A percentile compares a stretch with the other conserved stretches of the same genome.
Evolutionary conservation across 306 rosid species (phyloP).

Genomic region (Citrullus colocynthis): DNA sequence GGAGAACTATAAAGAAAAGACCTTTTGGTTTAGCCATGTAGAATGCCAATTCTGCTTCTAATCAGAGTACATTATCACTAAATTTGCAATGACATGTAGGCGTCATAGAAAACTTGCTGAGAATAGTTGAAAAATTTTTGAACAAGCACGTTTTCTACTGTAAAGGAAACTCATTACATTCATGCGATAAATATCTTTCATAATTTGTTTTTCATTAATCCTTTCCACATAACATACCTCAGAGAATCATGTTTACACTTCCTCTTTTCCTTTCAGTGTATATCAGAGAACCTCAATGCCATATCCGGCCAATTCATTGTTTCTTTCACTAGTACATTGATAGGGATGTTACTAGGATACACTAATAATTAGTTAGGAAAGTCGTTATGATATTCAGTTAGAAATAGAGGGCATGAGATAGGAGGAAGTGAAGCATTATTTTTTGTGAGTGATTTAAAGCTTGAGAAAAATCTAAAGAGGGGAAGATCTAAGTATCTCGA

Average conservation of each 20-base stretch:
- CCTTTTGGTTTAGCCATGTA: neutral
- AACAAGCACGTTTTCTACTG: neutral
- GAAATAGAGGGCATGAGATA: too few relatives aligned
- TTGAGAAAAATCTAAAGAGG: too few relatives aligned
- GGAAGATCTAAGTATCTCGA: too few relatives aligned
- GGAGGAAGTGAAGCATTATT: too few relatives aligned
- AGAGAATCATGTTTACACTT: neutral
- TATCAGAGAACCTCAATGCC: neutral
- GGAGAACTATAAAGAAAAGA: constrained; percentile 23
- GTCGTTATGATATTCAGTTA: too few relatives aligned
- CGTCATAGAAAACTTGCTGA: neutral
- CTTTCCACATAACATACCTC: neutral
- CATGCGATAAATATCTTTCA: neutral
- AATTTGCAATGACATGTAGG: neutral
- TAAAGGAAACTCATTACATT: neutral
- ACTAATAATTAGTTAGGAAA: too few relatives aligned
- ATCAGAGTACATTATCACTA: neutral
- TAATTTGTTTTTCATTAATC: neutral
- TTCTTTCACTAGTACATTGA: neutral
- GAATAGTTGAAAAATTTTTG: neutral
- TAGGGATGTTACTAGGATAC: too few relatives aligned
- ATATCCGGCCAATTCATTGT: neutral
- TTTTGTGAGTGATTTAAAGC: too few relatives aligned
- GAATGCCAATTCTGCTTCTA: neutral
- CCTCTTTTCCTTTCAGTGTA: neutral